Conservation (phyloP, 768 basidiomycete species). For the Mrakia frigida region DNA sequence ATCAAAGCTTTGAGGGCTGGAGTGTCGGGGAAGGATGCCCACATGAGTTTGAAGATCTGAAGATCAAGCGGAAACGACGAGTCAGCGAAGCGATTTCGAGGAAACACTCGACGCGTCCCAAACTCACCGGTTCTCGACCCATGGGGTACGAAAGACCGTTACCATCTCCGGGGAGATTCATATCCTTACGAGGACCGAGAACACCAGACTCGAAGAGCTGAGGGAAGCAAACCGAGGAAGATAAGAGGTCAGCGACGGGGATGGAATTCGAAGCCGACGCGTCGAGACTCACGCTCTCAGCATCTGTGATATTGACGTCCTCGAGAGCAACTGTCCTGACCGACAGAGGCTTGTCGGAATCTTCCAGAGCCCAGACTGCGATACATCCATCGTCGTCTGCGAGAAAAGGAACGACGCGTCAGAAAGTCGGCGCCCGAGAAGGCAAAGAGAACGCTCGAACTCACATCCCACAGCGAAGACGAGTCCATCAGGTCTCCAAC, state of each 20-base stretch:
- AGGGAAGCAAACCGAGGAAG: not conserved
- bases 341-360: constrained; percentile 67
- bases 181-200: constrained; percentile 34
- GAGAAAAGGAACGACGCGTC: not conserved
- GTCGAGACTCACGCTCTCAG: constrained; percentile 38
- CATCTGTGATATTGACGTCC: constrained; percentile 48
- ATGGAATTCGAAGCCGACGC: not conserved
- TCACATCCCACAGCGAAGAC: constrained; percentile 64
- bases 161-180: constrained; percentile 48
- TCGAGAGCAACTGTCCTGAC: constrained; percentile 59
- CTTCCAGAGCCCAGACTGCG: constrained; percentile 74
- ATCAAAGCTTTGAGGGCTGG: constrained; percentile 37
- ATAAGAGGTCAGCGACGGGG: not conserved
- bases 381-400: constrained; percentile 70
- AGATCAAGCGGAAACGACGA: no score
- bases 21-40: constrained; percentile 69
- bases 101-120: no score
- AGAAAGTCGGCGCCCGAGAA: not conserved
- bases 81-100: no score
- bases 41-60: constrained; percentile 70
- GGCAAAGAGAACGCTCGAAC: not conserved
- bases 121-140: constrained; percentile 54
- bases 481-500: constrained; percentile 66
- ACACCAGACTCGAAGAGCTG: constrained; percentile 45
- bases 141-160: constrained; percentile 57